phyloP scores from a whole-genome alignment of 2,329 filamentous ascomycete species.

The Botrytis squamosa region DNA sequence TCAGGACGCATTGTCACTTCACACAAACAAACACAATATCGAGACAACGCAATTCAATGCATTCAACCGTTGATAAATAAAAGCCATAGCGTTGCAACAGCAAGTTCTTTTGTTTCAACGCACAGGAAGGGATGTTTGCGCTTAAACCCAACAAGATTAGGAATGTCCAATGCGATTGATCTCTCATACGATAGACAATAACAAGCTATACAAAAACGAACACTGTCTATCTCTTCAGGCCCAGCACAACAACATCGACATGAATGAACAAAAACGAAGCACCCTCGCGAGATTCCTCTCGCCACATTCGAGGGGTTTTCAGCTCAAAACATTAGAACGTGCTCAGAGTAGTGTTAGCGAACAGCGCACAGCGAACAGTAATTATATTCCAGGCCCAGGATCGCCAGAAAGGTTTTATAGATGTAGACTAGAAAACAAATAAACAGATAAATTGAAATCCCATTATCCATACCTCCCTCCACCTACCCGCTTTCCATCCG shows the following conservation, averaged over 20 bases:
- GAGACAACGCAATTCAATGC: neutral
- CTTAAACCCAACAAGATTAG: no score
- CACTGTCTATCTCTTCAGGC: neutral
- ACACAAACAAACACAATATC: neutral
- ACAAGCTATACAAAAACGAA: neutral
- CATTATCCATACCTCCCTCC: neutral
- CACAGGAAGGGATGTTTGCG: no score
- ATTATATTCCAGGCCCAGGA: accelerated
- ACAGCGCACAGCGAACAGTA: neutral
- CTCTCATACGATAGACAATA: neutral
- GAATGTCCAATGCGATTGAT: neutral
- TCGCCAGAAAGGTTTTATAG: neutral
- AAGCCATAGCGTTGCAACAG: neutral
- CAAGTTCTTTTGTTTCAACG: neutral
- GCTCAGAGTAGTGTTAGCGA: neutral
- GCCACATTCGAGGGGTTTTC: neutral
- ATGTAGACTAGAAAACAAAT: neutral
- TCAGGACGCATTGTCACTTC: neutral
- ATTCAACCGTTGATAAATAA: neutral
- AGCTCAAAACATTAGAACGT: neutral
- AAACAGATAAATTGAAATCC: neutral
- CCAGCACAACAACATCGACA: neutral
- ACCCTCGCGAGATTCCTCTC: neutral
- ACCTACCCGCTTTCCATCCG: neutral
- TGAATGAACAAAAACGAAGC: neutral